These are phyloP conservation scores for Trametes pubescens DNA, from an alignment of 1,284 basidiomycete genomes.

Conservation along the genomic window DNA sequence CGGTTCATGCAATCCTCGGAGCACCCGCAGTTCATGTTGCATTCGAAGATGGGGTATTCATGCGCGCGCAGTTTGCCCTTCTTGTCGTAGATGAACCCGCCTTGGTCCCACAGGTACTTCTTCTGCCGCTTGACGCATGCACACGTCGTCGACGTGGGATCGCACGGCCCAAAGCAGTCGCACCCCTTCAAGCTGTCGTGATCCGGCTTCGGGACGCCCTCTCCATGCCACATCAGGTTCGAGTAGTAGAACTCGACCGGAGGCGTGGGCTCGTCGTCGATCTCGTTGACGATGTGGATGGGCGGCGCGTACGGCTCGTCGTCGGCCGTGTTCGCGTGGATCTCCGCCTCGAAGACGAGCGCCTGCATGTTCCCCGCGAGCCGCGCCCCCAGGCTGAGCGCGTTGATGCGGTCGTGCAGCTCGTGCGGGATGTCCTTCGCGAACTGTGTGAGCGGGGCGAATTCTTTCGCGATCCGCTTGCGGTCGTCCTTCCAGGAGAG, in stretches of 20 bases:
- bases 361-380: slow-evolving; percentile 40
- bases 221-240: slow-evolving; percentile 76
- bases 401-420: slow-evolving; percentile 44
- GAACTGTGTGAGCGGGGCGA: slow-evolving; percentile 31
- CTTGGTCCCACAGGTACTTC: slow-evolving; percentile 44
- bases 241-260: slow-evolving; percentile 83
- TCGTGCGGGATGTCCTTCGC: slow-evolving; percentile 44
- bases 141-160: slow-evolving; percentile 73
- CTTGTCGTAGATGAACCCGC: slow-evolving; percentile 69
- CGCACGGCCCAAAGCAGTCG: slow-evolving; percentile 76
- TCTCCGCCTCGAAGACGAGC: slow-evolving; percentile 43
- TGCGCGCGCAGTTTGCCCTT: slow-evolving; percentile 59
- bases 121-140: slow-evolving; percentile 70
- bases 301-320: slow-evolving; percentile 74
- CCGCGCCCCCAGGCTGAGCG: slow-evolving; percentile 28
- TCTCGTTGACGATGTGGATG: slow-evolving; percentile 69
- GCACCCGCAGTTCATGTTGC: slow-evolving; percentile 85
- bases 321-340: slow-evolving; percentile 42
- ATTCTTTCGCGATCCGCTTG: slow-evolving; percentile 33
- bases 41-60: slow-evolving; percentile 84
- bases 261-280: slow-evolving; percentile 72
- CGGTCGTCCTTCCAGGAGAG: slow-evolving; percentile 37
- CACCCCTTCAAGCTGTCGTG: slow-evolving; percentile 68
- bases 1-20: slow-evolving; percentile 83
- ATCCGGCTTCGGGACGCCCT: slow-evolving; percentile 73